Percentiles rank a stretch among this genome's conserved stretches.
Evolutionary conservation across 106 monocot genomes (phyloP).

Genomic region (Agapanthus africanus): DNA sequence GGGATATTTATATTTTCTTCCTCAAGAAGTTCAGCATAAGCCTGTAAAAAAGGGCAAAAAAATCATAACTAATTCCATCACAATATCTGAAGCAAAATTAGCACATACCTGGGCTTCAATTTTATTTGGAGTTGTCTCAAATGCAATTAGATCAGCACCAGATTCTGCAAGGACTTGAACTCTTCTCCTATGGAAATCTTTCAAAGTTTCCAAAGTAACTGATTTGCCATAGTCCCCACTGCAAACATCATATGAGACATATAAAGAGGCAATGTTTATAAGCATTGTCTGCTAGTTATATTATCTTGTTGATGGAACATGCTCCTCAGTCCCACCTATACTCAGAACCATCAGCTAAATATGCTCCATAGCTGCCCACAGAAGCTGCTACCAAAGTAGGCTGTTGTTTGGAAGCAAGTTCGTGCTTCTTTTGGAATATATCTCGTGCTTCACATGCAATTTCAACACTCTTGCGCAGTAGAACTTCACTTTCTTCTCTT

Average conservation of each 20-base stretch:
- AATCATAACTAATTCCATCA: neutral
- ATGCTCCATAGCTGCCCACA: conserved; percentile 91
- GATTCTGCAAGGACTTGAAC: conserved; percentile 72
- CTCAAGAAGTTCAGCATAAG: conserved; percentile 80
- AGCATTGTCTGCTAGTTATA: neutral
- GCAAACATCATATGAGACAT: conserved; percentile 8
- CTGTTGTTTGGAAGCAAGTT: conserved; percentile 5
- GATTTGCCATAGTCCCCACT: conserved; percentile 84
- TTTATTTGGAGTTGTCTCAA: conserved; percentile 90
- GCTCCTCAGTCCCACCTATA: conserved; percentile 37
- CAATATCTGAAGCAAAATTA: neutral
- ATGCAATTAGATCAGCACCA: conserved; percentile 83
- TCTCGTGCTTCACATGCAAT: conserved; percentile 84
- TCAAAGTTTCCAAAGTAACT: conserved; percentile 45
- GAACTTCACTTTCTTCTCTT: conserved; percentile 61
- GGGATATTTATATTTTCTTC: conserved; percentile 73
- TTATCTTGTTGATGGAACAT: neutral
- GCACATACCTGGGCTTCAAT: conserved; percentile 64
- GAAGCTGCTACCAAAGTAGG: conserved; percentile 81
- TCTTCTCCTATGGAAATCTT: conserved; percentile 77
- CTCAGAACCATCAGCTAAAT: conserved; percentile 94
- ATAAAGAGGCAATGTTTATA: neutral
- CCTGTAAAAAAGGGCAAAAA: conserved; percentile 33
- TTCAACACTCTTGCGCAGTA: conserved; percentile 72
- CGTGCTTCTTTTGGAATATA: conserved; percentile 27